These are phyloP conservation scores for Nicotiana otophora DNA, from an alignment of 257 asterid species.

Conservation along the genomic window DNA sequence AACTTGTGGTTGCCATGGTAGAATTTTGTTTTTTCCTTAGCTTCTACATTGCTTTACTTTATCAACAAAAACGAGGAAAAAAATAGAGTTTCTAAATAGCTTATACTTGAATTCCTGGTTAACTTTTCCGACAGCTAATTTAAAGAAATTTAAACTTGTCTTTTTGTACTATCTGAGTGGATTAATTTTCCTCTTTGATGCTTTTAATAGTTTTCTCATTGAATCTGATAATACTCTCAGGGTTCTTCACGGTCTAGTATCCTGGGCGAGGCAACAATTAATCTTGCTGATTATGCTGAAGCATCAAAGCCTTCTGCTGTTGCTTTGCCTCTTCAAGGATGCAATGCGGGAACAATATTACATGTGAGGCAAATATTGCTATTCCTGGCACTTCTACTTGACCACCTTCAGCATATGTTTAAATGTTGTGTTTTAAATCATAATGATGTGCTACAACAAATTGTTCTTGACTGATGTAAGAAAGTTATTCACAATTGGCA, in stretches of 20 bases:
- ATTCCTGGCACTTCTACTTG: slow-evolving; percentile 6
- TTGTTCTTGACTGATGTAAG: not conserved
- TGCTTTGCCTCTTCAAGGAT: slow-evolving; percentile 79
- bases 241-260: slow-evolving; percentile 89
- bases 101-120: slow-evolving; percentile 6
- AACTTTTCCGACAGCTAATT: not conserved
- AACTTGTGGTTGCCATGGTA: slow-evolving; percentile 92
- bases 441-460: not conserved
- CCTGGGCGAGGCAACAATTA: slow-evolving; percentile 86
- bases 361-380: slow-evolving; percentile 51
- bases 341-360: slow-evolving; percentile 71
- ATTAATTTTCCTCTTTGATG: not conserved
- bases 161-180: not conserved
- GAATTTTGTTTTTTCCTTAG: slow-evolving; percentile 17
- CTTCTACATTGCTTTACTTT: not conserved
- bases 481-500: not conserved
- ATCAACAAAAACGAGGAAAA: not conserved
- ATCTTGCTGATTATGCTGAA: slow-evolving; percentile 92
- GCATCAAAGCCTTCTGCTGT: slow-evolving; percentile 68
- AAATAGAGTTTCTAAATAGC: not conserved
- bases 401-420: slow-evolving; percentile 5
- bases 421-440: not conserved
- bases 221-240: slow-evolving; percentile 34
- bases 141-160: not conserved
- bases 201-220: not conserved